A percentile compares a stretch with the other conserved stretches of the same genome.
Conservation (phyloP, 2,329 filamentous ascomycete species). For the Coleophoma crateriformis region DNA sequence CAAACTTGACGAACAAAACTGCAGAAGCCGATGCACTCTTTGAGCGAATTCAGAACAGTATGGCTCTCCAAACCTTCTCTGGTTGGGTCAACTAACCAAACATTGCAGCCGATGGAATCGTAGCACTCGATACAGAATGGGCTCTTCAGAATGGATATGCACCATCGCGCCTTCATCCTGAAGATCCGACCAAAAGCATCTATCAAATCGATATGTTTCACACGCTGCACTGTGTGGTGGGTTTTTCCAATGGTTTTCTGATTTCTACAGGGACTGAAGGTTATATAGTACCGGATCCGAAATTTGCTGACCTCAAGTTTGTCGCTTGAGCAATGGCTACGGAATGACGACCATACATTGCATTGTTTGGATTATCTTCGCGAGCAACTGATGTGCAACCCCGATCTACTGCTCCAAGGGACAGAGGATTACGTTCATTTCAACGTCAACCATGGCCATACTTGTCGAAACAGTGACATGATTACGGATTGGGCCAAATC, state of each 20-base stretch:
- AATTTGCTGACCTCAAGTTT: background rate
- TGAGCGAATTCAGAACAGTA: no score
- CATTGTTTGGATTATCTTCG: background rate
- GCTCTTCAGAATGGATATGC: background rate
- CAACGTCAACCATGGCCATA: background rate
- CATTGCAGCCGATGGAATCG: background rate
- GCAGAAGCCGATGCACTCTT: no score
- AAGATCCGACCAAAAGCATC: background rate
- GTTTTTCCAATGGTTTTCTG: background rate
- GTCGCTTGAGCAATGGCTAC: background rate
- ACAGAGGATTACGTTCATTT: background rate
- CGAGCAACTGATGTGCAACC: background rate
- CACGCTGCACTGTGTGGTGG: background rate
- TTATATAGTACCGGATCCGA: background rate
- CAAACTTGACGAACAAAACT: no score
- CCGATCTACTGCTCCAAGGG: background rate
- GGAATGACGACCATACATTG: background rate
- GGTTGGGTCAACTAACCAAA: background rate
- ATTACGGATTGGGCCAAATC: background rate
- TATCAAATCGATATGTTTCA: background rate
- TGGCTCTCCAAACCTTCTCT: no score
- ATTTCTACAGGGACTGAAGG: background rate
- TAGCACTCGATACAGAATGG: background rate
- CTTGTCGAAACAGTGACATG: background rate
- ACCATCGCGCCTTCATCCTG: background rate